Conservation (phyloP, 108 stramenopile species). For the Parietichytrium sp. region DNA sequence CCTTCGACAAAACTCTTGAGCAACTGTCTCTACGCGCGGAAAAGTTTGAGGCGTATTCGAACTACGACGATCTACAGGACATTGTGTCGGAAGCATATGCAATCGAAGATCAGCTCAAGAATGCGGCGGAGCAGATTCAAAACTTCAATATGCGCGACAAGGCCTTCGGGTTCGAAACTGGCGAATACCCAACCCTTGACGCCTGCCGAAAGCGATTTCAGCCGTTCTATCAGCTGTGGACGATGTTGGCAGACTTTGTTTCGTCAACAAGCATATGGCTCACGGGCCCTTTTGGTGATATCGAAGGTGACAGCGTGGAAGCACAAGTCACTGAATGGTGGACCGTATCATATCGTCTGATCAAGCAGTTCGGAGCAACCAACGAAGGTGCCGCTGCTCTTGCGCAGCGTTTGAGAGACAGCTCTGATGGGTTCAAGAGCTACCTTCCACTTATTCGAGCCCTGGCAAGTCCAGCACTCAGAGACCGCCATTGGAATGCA, state of each 20-base stretch:
- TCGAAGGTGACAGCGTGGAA: constrained; percentile 62
- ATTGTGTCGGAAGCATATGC: background rate
- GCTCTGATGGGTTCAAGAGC: constrained; percentile 62
- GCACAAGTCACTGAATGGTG: constrained; percentile 62
- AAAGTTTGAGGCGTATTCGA: constrained; percentile 43
- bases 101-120: constrained; percentile 49
- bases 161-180: constrained; percentile 65
- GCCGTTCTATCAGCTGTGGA: constrained; percentile 65
- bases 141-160: constrained; percentile 65
- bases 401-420: constrained; percentile 55
- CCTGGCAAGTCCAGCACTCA: constrained; percentile 65
- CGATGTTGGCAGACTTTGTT: constrained; percentile 63
- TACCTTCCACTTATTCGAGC: constrained; percentile 62
- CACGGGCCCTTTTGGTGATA: constrained; percentile 60
- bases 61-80: constrained; percentile 46
- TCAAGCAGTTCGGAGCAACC: constrained; percentile 53
- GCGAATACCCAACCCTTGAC: constrained; percentile 55
- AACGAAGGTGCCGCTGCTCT: constrained; percentile 57
- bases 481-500: constrained; percentile 61
- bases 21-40: background rate
- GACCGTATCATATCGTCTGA: constrained; percentile 62
- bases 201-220: constrained; percentile 51
- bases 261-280: constrained; percentile 60
- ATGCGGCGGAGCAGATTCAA: constrained; percentile 57
- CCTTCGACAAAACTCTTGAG: constrained; percentile 55